Evolutionary conservation across 2,329 filamentous ascomycete genomes (phyloP).

Genomic region (Calonectria montana): DNA sequence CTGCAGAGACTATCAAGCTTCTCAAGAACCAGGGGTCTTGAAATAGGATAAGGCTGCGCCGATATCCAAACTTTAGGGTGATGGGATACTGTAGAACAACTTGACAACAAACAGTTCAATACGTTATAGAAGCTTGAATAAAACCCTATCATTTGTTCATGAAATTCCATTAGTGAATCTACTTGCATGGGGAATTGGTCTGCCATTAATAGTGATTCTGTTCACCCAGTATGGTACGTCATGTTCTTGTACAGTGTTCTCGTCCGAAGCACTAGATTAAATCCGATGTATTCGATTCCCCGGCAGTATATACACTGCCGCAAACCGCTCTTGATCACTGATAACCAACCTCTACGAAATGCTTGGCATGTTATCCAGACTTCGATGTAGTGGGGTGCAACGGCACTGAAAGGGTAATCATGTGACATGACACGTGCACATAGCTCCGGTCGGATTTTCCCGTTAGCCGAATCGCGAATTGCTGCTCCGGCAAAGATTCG

Average conservation of each 20-base stretch:
- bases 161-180: neutral
- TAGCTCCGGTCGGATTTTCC: constrained; percentile 51
- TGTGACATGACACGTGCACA: constrained; percentile 47
- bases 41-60: neutral
- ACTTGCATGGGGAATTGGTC: neutral
- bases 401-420: constrained; percentile 32
- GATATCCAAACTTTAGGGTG: neutral
- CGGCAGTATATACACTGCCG: too few species aligned
- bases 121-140: too few species aligned
- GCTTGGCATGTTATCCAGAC: neutral
- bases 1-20: neutral
- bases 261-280: neutral
- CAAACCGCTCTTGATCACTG: too few species aligned
- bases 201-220: neutral
- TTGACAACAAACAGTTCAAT: neutral
- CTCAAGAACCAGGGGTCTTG: neutral
- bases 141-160: too few species aligned
- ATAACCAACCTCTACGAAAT: too few species aligned
- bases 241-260: neutral
- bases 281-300: too few species aligned
- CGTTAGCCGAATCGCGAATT: constrained; percentile 54
- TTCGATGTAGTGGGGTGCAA: neutral
- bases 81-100: neutral
- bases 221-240: neutral
- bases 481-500: constrained; percentile 60